phyloP scores from a whole-genome alignment of 495 filamentous ascomycete species.

The Daldinia childiae region DNA sequence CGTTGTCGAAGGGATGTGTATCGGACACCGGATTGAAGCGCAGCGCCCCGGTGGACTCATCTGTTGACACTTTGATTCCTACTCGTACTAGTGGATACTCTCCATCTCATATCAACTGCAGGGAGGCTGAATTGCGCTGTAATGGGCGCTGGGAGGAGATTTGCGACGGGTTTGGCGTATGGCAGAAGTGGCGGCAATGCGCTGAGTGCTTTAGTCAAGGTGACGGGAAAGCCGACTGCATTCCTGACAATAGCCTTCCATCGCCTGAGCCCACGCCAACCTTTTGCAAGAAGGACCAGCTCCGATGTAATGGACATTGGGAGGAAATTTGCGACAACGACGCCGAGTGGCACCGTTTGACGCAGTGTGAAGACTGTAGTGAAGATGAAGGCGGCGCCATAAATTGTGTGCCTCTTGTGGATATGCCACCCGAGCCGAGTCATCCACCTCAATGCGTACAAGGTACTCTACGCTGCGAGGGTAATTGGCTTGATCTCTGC shows the following conservation, averaged over 20 bases:
- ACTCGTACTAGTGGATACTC: not conserved
- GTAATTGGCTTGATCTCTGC: conserved; percentile 10
- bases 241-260: not conserved
- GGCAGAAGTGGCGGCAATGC: not conserved
- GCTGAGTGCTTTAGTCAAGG: not conserved
- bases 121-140: conserved; percentile 5
- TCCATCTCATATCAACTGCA: not conserved
- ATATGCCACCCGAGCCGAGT: conserved; percentile 2
- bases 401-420: conserved; percentile 2
- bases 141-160: conserved; percentile 18
- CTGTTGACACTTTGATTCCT: not conserved
- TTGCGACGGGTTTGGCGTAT: not conserved
- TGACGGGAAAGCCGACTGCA: not conserved
- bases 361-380: conserved; percentile 1
- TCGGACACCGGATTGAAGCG: not conserved
- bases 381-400: not conserved
- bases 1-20: not conserved
- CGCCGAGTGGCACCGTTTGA: not conserved
- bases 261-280: not conserved
- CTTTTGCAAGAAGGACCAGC: not conserved
- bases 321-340: conserved; percentile 7
- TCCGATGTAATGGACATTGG: conserved; percentile 12
- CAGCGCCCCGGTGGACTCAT: not conserved
- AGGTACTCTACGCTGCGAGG: conserved; percentile 8
- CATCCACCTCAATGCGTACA: not conserved